A percentile compares a stretch with the other conserved stretches of the same genome.
phyloP scores from a whole-genome alignment of 306 rosid genomes.

The Cicer bijugum region DNA sequence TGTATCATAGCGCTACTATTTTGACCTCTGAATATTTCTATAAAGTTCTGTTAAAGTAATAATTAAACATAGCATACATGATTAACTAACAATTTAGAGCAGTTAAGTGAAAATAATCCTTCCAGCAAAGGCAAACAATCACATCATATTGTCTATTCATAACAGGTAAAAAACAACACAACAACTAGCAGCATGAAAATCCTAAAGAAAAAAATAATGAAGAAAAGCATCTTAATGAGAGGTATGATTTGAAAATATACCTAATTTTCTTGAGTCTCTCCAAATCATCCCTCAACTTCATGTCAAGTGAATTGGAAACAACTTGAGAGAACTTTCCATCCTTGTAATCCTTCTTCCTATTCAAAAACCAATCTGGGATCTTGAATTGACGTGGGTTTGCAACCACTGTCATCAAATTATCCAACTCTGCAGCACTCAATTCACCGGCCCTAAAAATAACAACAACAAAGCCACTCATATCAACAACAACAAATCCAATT shows the following conservation, averaged over 20 bases:
- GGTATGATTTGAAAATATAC: not conserved
- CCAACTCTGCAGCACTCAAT: constrained; percentile 60
- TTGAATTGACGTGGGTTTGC: constrained; percentile 61
- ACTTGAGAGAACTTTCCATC: constrained; percentile 63
- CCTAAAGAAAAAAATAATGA: not conserved
- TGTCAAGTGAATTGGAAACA: constrained; percentile 55
- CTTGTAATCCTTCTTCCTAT: constrained; percentile 65
- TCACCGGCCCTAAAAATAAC: constrained; percentile 53
- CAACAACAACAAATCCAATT: not conserved
- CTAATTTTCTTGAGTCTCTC: constrained; percentile 66
- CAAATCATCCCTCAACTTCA: constrained; percentile 62
- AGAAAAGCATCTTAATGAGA: too few species aligned
- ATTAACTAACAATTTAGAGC: not conserved
- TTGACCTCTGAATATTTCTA: not conserved
- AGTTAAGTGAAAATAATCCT: not conserved
- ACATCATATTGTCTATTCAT: not conserved
- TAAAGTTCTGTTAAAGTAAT: not conserved
- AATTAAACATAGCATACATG: not conserved
- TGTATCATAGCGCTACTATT: not conserved
- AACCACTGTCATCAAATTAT: constrained; percentile 55
- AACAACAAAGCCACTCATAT: constrained; percentile 3
- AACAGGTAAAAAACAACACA: not conserved
- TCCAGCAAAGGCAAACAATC: not conserved
- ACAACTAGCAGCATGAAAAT: not conserved
- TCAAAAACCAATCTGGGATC: constrained; percentile 62